Evolutionary conservation across 768 basidiomycete genomes (phyloP), one percentile per base, ranked within the genome.

Genomic region (Lactarius psammicola): DNA sequence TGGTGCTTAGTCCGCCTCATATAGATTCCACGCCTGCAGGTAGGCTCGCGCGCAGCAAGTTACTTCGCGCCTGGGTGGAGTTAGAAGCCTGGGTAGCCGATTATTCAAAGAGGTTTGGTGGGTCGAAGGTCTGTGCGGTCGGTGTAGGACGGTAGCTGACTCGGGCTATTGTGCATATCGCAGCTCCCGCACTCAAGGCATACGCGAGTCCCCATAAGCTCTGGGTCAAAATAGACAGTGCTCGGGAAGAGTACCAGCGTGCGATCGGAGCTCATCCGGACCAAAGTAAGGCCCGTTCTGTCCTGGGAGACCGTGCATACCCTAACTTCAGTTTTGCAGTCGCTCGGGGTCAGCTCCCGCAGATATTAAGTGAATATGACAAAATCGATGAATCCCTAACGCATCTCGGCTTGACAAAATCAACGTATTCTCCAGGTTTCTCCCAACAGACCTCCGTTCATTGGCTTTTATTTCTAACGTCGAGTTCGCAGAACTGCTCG

Each of bases 31-130:
- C 78, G 10, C 71, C 76, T 10, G 75, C 79, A 44, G 87, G 87
- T 20, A 81, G 76, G 64, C 78, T 79, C 62, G 83, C 80, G 66
- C 81, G 87, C 5, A 81, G 82, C 28, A 87, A 81, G 71, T 80
- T 94, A 4, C 80, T 94, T 56, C 84, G 92, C 38, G 89, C 87
- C 33, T 94, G 92, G 92, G 81, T 92, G 20, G 92, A 94, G 73
- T 75, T 88, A 9, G 77, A 82, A 46, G 83, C 89, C 3, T 94
- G 87, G 86, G 70, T 87, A 23, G 76, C 79, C 4, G 84, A 90
- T 60, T 90, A 81, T 68, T 81, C 78, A 60, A 81, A 80, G 40
- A 72, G 77, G 31, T 69, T 84, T 68, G 73, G 84, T 86, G 73
- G 30, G 77, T 63, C 18, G 56, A 67, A 44, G 17, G 30, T 64